These are phyloP conservation scores for Gastrolobium villosum DNA, from an alignment of 306 rosid species.

Conservation along the genomic window DNA sequence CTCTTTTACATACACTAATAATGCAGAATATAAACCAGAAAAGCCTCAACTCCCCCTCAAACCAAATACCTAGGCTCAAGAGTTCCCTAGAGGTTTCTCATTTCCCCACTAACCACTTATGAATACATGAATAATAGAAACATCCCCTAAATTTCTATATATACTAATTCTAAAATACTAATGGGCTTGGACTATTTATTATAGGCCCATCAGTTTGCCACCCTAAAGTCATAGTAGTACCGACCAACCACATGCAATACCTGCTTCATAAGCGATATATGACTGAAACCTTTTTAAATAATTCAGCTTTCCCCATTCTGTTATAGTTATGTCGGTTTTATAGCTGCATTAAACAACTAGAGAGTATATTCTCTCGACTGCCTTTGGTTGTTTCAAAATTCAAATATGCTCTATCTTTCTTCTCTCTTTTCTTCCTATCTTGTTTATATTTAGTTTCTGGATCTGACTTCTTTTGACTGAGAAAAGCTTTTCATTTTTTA, in stretches of 20 bases:
- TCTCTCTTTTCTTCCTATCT: slow-evolving; percentile 18
- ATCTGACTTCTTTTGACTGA: slow-evolving; percentile 24
- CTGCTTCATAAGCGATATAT: not conserved
- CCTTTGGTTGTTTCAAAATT: slow-evolving; percentile 18
- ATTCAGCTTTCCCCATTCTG: not conserved
- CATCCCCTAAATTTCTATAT: too few relatives aligned
- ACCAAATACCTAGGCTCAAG: too few relatives aligned
- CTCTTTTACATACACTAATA: too few relatives aligned
- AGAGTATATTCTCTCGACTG: not conserved
- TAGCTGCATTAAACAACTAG: slow-evolving; percentile 24
- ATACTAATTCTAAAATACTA: too few relatives aligned
- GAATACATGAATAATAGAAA: too few relatives aligned
- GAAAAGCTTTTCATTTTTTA: not conserved
- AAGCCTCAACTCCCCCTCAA: too few relatives aligned
- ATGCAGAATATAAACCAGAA: too few relatives aligned
- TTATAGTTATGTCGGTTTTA: not conserved
- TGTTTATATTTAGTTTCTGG: slow-evolving; percentile 24
- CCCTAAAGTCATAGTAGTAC: not conserved
- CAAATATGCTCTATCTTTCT: not conserved
- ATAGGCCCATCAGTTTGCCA: too few relatives aligned
- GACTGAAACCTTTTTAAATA: not conserved
- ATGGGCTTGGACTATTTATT: too few relatives aligned
- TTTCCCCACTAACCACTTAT: too few relatives aligned
- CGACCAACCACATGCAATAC: not conserved
- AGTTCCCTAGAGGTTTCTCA: too few relatives aligned